These are phyloP conservation scores for Fusarium newnesense DNA, from an alignment of 2,329 filamentous ascomycete species.

Conservation along the genomic window DNA sequence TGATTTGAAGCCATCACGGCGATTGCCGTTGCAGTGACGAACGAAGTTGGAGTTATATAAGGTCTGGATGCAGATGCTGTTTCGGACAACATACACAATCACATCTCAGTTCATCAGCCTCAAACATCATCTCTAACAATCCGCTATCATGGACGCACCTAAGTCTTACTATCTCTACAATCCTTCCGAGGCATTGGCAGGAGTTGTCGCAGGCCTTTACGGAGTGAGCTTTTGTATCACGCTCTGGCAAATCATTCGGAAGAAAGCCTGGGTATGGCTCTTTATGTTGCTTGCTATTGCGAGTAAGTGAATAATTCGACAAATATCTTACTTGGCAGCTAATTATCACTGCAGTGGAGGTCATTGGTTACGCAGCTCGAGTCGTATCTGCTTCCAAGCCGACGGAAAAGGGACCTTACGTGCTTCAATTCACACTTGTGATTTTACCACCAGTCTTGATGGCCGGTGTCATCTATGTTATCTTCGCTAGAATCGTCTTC, in stretches of 20 bases:
- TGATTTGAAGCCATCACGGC: neutral
- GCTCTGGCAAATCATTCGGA: constrained; percentile 29
- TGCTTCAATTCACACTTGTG: constrained; percentile 36
- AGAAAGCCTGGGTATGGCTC: constrained; percentile 35
- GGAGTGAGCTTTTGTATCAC: constrained; percentile 28
- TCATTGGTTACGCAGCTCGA: constrained; percentile 30
- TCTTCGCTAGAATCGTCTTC: constrained; percentile 38
- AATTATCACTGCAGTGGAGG: constrained; percentile 18
- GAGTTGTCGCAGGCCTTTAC: constrained; percentile 32
- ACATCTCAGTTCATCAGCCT: neutral
- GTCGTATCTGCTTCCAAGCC: constrained; percentile 25
- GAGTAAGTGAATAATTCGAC: neutral
- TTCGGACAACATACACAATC: neutral
- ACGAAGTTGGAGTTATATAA: neutral
- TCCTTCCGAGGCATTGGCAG: constrained; percentile 30
- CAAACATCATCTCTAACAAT: neutral
- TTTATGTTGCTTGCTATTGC: constrained; percentile 32
- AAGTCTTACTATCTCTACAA: constrained; percentile 32
- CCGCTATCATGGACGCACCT: constrained; percentile 3
- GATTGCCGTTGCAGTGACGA: neutral
- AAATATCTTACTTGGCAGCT: neutral
- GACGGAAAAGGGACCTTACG: constrained; percentile 27
- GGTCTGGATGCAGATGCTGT: fast-evolving
- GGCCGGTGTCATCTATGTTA: constrained; percentile 41
- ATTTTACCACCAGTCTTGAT: constrained; percentile 40